Base-by-base conservation (phyloP, 495 filamentous ascomycete species). In the Penicillium silybi region DNA sequence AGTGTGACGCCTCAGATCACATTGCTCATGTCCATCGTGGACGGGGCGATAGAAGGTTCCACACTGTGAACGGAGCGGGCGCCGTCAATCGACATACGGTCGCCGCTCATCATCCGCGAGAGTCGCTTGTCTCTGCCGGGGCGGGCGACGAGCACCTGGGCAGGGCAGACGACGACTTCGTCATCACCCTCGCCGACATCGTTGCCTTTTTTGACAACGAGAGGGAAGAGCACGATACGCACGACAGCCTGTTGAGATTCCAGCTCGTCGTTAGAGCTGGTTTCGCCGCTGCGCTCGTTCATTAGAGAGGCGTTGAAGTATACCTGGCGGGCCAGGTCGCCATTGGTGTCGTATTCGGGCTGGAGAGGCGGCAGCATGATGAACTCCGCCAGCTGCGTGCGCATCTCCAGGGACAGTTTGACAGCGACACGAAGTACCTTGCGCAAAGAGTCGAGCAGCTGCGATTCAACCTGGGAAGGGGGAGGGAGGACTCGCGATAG, bases 321-420 rank as follows among this genome's bases (percentile, higher is more conserved):
- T 15, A 95, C 85, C 40, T 90, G 87, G 35, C 85, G 87, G 27
- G 79, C 78, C 16, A 97, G 81, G 59, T 96, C 92, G 59, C 93
- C 93, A 54, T 90, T 86, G 55, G 84, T 86, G 69, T 97, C 92
- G 72, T 93, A 97, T 61, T 96, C 90, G 10, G 95, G 92, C 56
- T 91, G 89, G n/a, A 95, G 77, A 8, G 93, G 92, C 4, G 92
- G 92, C 6, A 96, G 84, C 92, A 98, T 97, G 69, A 93, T 90
- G 70, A 92, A 98, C 68, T 97, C 92, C 16, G 93, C 90, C 13
- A 91, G 79, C 65, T 98, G 93, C 16, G 86, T 92, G 57, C 93
- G 89, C 95, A 98, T 97, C 75, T 97, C 90, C 54, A 97, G 83
- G 3, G 91, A 89, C 4, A 98, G 78, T 38, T 85, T 85, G 29